Conservation (phyloP, 768 basidiomycete species). For the Mycena latifolia region DNA sequence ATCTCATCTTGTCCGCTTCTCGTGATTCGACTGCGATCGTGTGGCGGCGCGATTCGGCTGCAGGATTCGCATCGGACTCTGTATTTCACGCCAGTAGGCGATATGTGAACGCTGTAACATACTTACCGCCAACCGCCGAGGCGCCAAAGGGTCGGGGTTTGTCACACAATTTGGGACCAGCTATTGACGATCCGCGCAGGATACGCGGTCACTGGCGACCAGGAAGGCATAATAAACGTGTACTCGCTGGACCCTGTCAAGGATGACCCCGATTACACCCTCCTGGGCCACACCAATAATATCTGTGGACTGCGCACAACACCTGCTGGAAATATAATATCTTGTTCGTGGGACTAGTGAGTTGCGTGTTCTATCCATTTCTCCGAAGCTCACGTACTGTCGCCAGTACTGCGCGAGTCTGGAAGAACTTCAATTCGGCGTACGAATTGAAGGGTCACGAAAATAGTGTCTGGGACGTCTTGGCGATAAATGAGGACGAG, state of each 20-base stretch:
- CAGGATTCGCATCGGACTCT: slow-evolving; percentile 65
- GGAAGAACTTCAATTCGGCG: slow-evolving; percentile 80
- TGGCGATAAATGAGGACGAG: slow-evolving; percentile 80
- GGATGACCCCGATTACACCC: slow-evolving; percentile 83
- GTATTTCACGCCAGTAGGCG: slow-evolving; percentile 75
- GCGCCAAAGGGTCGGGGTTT: slow-evolving; percentile 67
- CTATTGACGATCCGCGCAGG: slow-evolving; percentile 60
- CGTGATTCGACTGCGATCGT: slow-evolving; percentile 92
- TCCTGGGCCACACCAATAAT: slow-evolving; percentile 92
- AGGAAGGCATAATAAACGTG: slow-evolving; percentile 89
- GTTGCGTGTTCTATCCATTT: slow-evolving; percentile 38
- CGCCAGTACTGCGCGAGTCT: slow-evolving; percentile 91
- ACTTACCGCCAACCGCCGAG: slow-evolving; percentile 75
- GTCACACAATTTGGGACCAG: slow-evolving; percentile 16
- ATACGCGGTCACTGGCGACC: slow-evolving; percentile 88
- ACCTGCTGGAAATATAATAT: slow-evolving; percentile 81
- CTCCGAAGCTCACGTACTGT: slow-evolving; percentile 5
- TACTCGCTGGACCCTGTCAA: slow-evolving; percentile 71
- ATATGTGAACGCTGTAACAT: slow-evolving; percentile 86
- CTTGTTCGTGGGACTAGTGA: slow-evolving; percentile 98
- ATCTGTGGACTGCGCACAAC: slow-evolving; percentile 87
- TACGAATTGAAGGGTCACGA: slow-evolving; percentile 88
- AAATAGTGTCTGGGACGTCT: slow-evolving; percentile 95
- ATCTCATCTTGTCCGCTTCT: slow-evolving; percentile 89
- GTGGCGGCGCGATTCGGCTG: slow-evolving; percentile 73